Evolutionary conservation across 75 land plant species (phyloP).

Genomic region (Cryptomeria japonica): DNA sequence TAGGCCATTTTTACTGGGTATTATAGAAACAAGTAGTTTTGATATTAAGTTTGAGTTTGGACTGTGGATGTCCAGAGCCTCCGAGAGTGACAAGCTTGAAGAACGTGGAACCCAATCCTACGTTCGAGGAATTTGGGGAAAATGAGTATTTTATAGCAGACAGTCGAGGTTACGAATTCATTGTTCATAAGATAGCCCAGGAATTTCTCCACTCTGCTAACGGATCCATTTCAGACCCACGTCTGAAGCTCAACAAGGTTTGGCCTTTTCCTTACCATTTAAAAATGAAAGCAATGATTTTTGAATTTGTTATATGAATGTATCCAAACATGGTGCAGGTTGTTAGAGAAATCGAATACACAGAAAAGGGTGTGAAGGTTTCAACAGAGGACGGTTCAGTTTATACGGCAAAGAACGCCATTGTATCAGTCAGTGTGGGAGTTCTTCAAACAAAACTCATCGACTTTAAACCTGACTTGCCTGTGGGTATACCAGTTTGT

Average conservation of each 20-base stretch:
- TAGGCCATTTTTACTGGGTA: background rate
- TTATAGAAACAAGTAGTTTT: background rate
- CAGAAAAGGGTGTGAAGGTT: constrained; percentile 35
- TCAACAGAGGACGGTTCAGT: constrained; percentile 51
- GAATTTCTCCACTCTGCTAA: constrained; percentile 39
- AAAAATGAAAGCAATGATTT: too few relatives aligned
- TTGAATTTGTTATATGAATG: too few relatives aligned
- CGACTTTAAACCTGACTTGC: constrained; percentile 62
- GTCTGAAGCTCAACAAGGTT: constrained; percentile 76
- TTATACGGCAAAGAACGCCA: too few relatives aligned
- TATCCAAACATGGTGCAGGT: constrained; percentile 34
- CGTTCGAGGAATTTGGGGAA: constrained; percentile 56
- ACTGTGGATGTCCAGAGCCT: constrained; percentile 29
- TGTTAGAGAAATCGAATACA: constrained; percentile 52
- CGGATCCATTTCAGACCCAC: constrained; percentile 50
- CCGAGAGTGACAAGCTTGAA: constrained; percentile 46
- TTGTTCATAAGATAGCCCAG: constrained; percentile 60
- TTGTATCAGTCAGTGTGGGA: too few relatives aligned
- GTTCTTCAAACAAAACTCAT: constrained; percentile 38
- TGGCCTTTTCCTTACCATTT: background rate
- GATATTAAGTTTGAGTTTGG: background rate
- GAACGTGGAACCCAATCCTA: constrained; percentile 73
- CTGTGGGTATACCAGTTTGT: constrained; percentile 37
- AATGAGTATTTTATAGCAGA: constrained; percentile 66
- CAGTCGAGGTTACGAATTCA: constrained; percentile 58